These are phyloP conservation scores for Takashimella koratensis DNA, from an alignment of 1,284 basidiomycete genomes.

Conservation along the genomic window DNA sequence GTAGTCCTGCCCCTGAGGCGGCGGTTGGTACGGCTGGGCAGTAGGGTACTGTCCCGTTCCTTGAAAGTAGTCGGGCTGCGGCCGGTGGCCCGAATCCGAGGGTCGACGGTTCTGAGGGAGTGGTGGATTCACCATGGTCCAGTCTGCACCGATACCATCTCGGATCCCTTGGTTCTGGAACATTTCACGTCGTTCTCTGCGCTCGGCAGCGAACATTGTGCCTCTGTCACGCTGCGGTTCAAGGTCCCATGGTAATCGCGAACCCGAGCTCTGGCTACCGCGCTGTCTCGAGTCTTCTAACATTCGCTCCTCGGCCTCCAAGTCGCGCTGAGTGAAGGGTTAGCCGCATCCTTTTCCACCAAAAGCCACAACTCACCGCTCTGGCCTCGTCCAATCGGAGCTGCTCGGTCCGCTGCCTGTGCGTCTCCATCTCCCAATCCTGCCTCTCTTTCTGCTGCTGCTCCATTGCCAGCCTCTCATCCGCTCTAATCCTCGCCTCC, in stretches of 20 bases:
- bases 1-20: neutral
- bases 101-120: neutral
- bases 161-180: neutral
- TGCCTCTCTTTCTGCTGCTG: constrained; percentile 41
- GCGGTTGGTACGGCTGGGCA: neutral
- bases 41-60: neutral
- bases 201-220: neutral
- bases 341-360: constrained; percentile 3
- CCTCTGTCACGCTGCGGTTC: constrained; percentile 12
- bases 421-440: constrained; percentile 29
- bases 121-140: neutral
- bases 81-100: neutral
- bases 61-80: neutral
- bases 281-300: constrained; percentile 19
- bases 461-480: constrained; percentile 34
- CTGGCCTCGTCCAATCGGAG: constrained; percentile 25
- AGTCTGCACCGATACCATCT: neutral
- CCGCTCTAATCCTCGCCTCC: constrained; percentile 27
- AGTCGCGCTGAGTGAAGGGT: constrained; percentile 21
- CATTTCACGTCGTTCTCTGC: neutral
- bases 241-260: too few species aligned
- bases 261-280: constrained; percentile 11
- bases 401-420: constrained; percentile 18
- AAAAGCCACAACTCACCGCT: constrained; percentile 22
- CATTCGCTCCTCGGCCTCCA: constrained; percentile 24